These are phyloP conservation scores for Mycena filopes DNA, from an alignment of 768 basidiomycete species.

Conservation along the genomic window DNA sequence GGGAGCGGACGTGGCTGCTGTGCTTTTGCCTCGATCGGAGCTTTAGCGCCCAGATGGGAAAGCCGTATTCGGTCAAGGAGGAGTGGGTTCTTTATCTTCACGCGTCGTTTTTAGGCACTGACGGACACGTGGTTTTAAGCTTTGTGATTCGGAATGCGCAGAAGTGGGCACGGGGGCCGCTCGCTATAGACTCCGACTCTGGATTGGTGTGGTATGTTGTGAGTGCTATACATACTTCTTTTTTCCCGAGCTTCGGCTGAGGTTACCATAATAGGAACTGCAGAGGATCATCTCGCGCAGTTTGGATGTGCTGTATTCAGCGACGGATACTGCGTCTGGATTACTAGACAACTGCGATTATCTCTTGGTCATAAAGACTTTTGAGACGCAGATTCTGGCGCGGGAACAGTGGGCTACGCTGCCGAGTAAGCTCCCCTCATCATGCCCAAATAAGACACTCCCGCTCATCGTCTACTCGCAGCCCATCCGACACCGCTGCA, in stretches of 20 bases:
- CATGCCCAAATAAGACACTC: too few species aligned
- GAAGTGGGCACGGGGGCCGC: conserved; percentile 77
- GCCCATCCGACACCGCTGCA: conserved; percentile 38
- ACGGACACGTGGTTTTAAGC: conserved; percentile 50
- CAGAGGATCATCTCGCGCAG: conserved; percentile 91
- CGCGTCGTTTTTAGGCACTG: conserved; percentile 16
- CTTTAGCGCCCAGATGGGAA: conserved; percentile 95
- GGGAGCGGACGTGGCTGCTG: conserved; percentile 94
- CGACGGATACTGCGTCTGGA: conserved; percentile 81
- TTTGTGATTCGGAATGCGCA: conserved; percentile 87
- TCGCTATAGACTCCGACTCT: conserved; percentile 71
- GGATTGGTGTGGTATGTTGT: conserved; percentile 84
- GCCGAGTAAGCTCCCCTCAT: too few species aligned
- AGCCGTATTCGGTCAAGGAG: conserved; percentile 92
- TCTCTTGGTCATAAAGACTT: conserved; percentile 82
- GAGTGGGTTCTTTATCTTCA: conserved; percentile 68
- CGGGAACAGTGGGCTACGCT: conserved; percentile 63
- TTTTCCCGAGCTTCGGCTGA: conserved; percentile 6
- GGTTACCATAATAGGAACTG: conserved; percentile 64
- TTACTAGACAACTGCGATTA: conserved; percentile 89
- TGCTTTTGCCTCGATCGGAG: conserved; percentile 91
- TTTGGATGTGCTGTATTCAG: conserved; percentile 90
- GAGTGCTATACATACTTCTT: conserved; percentile 43
- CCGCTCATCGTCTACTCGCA: conserved; percentile 23
- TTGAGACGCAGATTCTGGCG: conserved; percentile 79